Percentiles rank a stretch among this genome's conserved stretches.
These are phyloP conservation scores for Globisporangium alternatum DNA, from an alignment of 352 stramenopile species.

Conservation along the genomic window DNA sequence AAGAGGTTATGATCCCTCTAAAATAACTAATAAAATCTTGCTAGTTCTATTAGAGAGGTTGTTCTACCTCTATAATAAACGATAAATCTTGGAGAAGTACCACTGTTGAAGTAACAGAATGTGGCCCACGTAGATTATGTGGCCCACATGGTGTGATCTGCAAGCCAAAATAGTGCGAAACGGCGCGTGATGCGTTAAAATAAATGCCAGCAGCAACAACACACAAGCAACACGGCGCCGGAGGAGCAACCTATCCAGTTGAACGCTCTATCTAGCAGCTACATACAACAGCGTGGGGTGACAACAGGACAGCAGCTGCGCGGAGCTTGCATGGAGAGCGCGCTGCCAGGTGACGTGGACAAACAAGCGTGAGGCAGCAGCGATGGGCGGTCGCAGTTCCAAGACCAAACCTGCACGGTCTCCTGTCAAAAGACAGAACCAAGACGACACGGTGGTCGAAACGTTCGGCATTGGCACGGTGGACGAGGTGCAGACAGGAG, in stretches of 20 bases:
- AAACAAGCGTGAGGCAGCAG: conserved; percentile 6
- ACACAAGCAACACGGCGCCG: not conserved
- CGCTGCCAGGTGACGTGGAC: not conserved
- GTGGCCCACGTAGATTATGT: not conserved
- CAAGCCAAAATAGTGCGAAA: conserved; percentile 2
- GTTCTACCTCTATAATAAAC: too few relatives aligned
- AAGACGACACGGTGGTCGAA: conserved; percentile 27
- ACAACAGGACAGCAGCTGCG: not conserved
- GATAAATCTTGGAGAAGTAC: too few relatives aligned
- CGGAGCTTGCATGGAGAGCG: conserved; percentile 8
- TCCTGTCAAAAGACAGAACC: conserved; percentile 6
- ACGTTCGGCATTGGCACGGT: conserved; percentile 25
- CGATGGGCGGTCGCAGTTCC: conserved; percentile 56
- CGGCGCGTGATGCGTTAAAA: not conserved
- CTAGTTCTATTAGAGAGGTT: too few relatives aligned
- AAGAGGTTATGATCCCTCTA: too few relatives aligned
- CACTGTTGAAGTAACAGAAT: too few relatives aligned
- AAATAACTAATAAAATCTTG: too few relatives aligned
- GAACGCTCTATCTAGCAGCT: not conserved
- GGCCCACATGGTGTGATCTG: not conserved
- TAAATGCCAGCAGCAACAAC: not conserved
- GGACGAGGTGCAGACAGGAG: conserved; percentile 29
- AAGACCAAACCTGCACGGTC: conserved; percentile 37
- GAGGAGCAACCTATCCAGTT: not conserved
- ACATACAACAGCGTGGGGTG: too few relatives aligned